These are phyloP conservation scores for Ceratocystis lukuohia DNA, from an alignment of 2,329 filamentous ascomycete species.

Conservation along the genomic window DNA sequence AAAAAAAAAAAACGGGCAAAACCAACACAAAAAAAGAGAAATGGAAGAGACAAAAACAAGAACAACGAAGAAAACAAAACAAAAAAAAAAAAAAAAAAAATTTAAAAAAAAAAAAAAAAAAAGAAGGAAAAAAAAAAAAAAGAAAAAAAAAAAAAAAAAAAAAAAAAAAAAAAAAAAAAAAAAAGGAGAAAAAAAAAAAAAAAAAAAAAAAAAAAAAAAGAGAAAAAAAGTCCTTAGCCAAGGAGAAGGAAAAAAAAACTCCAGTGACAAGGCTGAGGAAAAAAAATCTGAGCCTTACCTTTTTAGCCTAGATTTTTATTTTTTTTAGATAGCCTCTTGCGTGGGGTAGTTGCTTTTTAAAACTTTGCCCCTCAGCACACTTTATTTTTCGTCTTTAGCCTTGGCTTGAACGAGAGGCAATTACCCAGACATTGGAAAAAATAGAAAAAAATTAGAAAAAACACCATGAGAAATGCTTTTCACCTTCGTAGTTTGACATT, in stretches of 20 bases:
- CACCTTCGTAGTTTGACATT: neutral
- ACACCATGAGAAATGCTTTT: neutral
- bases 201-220: neutral
- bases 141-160: too few relatives aligned
- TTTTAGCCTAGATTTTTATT: neutral
- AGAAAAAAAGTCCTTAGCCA: neutral
- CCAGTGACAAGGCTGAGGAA: neutral
- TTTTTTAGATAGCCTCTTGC: neutral
- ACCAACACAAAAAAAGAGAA: too few relatives aligned
- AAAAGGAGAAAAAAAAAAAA: neutral
- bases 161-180: too few relatives aligned
- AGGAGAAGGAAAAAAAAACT: conserved; percentile 10
- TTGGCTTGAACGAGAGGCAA: neutral
- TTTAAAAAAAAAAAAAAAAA: too few relatives aligned
- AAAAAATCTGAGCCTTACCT: neutral
- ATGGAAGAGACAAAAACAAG: too few relatives aligned
- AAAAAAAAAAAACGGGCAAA: too few relatives aligned
- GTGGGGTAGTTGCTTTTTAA: neutral
- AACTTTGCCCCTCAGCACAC: too few relatives aligned
- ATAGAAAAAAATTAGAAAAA: neutral
- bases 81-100: too few relatives aligned
- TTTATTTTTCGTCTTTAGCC: too few relatives aligned
- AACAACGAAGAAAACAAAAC: too few relatives aligned
- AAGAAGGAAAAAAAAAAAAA: neutral
- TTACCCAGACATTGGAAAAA: neutral